Evolutionary conservation across 768 basidiomycete species (phyloP).

Genomic region (Pleurotus tuoliensis): DNA sequence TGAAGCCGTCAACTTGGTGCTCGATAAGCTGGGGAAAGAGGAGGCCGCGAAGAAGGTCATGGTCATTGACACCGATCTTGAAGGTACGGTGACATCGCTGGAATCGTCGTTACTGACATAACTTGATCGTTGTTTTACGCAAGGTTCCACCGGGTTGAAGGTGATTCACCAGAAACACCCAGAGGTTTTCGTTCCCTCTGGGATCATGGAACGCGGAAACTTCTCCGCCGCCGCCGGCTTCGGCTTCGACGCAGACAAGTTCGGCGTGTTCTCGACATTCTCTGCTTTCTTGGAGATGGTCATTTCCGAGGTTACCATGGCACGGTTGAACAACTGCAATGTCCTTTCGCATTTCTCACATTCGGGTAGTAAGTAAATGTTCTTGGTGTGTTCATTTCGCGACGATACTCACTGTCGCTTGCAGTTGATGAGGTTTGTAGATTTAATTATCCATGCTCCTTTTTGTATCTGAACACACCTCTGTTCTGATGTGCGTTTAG

Average conservation of each 20-base stretch:
- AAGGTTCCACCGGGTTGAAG: conserved; percentile 84
- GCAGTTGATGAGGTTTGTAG: conserved; percentile 57
- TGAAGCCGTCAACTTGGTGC: conserved; percentile 75
- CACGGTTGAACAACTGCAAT: conserved; percentile 86
- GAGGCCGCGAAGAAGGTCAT: conserved; percentile 77
- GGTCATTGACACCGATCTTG: conserved; percentile 72
- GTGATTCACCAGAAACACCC: conserved; percentile 88
- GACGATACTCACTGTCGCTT: conserved; percentile 6
- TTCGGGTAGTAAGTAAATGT: conserved; percentile 57
- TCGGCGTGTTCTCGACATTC: conserved; percentile 88
- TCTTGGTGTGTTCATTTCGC: background rate
- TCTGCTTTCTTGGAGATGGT: conserved; percentile 92
- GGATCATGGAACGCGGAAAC: conserved; percentile 85
- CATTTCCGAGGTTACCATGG: conserved; percentile 87
- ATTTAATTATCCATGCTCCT: background rate
- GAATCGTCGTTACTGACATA: no score
- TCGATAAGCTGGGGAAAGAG: conserved; percentile 72
- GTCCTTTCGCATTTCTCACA: conserved; percentile 89
- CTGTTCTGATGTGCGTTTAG: conserved; percentile 16
- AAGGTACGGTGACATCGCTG: background rate
- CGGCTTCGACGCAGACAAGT: conserved; percentile 78
- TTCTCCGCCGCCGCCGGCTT: conserved; percentile 85
- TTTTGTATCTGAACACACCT: background rate
- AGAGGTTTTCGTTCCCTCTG: conserved; percentile 81
- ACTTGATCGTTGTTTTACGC: conserved; percentile 32